phyloP scores from a whole-genome alignment of 345 rosid genomes.

The Sisymbrium irio region DNA sequence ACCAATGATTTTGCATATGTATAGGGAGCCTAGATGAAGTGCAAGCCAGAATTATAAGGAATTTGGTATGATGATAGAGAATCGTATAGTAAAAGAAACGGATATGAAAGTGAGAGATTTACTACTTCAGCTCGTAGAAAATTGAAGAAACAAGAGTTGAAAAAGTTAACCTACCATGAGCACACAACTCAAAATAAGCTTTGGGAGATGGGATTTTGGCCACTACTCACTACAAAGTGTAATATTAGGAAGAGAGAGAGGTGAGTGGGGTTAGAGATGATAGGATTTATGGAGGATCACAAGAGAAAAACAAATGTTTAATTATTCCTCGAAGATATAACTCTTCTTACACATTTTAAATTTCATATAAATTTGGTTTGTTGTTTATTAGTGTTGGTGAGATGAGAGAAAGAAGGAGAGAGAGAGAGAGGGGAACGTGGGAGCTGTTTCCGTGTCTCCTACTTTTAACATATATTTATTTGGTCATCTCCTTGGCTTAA shows the following conservation, averaged over 20 bases:
- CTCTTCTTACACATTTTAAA: constrained; percentile 25
- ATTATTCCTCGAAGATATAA: constrained; percentile 55
- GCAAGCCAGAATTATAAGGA: neutral
- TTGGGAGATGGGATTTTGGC: constrained; percentile 22
- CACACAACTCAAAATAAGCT: constrained; percentile 28
- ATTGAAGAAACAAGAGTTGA: constrained; percentile 5
- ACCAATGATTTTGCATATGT: neutral
- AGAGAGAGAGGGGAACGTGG: constrained; percentile 72
- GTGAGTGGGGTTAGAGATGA: constrained; percentile 30
- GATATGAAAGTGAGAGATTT: neutral
- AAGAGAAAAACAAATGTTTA: constrained; percentile 40
- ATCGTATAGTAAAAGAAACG: neutral
- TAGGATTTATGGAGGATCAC: constrained; percentile 70
- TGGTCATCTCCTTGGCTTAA: constrained; percentile 66
- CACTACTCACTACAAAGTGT: constrained; percentile 32
- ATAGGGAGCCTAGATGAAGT: neutral
- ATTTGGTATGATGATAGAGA: neutral
- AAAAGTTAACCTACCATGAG: constrained; percentile 52
- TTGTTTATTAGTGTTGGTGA: constrained; percentile 25
- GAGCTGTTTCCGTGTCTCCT: constrained; percentile 87
- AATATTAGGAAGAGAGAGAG: constrained; percentile 29
- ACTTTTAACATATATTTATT: constrained; percentile 43
- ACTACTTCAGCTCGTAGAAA: constrained; percentile 1
- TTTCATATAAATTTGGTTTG: constrained; percentile 18
- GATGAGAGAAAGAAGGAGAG: constrained; percentile 20